These are phyloP conservation scores for Teratosphaeria pseudoeucalypti DNA, from an alignment of 2,329 filamentous ascomycete species.

Conservation along the genomic window DNA sequence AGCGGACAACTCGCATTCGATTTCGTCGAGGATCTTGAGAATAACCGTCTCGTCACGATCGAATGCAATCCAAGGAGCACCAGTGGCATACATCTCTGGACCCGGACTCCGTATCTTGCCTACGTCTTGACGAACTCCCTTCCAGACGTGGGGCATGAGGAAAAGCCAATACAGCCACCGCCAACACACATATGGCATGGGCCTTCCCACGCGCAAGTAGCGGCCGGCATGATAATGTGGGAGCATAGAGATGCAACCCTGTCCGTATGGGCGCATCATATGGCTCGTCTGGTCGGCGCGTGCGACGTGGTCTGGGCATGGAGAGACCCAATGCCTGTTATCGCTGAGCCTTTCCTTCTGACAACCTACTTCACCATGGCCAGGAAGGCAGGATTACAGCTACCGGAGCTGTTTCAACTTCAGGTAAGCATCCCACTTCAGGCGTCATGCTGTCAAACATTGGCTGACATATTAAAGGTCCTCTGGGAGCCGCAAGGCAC, in stretches of 20 bases:
- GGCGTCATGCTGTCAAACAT: background rate
- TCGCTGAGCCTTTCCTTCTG: slow-evolving; percentile 23
- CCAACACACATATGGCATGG: slow-evolving; percentile 4
- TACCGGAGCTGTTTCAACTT: slow-evolving; percentile 8
- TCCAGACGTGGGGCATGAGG: background rate
- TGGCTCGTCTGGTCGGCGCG: slow-evolving; percentile 18
- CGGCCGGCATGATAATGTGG: slow-evolving; percentile 18
- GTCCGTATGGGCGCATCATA: slow-evolving; percentile 16
- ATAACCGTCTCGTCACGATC: slow-evolving; percentile 16
- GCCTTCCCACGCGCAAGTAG: slow-evolving; percentile 6
- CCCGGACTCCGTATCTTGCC: slow-evolving; percentile 10
- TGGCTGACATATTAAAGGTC: background rate
- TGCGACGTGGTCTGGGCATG: slow-evolving; percentile 22
- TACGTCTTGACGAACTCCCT: slow-evolving; percentile 1
- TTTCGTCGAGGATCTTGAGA: slow-evolving; percentile 16
- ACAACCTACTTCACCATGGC: slow-evolving; percentile 19
- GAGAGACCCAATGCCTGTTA: slow-evolving; percentile 15
- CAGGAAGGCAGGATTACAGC: slow-evolving; percentile 3
- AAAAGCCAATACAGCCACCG: slow-evolving; percentile 9
- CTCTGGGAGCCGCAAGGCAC: background rate
- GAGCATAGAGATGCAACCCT: slow-evolving; percentile 12
- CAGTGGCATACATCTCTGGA: slow-evolving; percentile 22
- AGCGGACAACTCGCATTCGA: slow-evolving; percentile 22
- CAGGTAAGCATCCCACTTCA: slow-evolving; percentile 8
- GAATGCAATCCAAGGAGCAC: slow-evolving; percentile 24